Base-by-base conservation (phyloP, 345 rosid species). In the Hibiscus mutabilis region DNA sequence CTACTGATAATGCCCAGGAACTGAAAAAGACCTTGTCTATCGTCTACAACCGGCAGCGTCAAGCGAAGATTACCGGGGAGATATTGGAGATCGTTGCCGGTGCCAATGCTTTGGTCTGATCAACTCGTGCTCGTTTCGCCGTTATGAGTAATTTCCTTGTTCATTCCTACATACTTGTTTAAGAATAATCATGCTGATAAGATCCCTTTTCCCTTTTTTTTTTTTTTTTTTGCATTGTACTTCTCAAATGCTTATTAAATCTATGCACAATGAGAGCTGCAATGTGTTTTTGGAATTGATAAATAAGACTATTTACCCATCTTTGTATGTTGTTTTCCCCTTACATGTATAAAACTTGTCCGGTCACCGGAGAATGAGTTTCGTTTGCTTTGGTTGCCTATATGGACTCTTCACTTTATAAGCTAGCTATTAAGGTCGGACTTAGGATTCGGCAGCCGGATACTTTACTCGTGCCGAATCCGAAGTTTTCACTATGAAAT, bases 1-100 rank as follows among this genome's bases (percentile, higher is more conserved):
- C 98, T 44, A 76, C 88, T 12, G 98, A 94, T 74, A 94, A 94
- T 82, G 98, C 97, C 0, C 4, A 22, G 12, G 98, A 91, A 58
- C 81, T 91, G 81, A 88, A 76, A 89, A 94, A 84, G 86, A 55
- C 29, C 11, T 85, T 91, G 68, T 90, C 97, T 1, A 73, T 46
- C 0, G 68, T 80, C 69, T 94, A 94, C 75, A 94, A 94, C 70
- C 73, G 98, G 78, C 65, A 83, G 80, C 94, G 98, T 44, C 98
- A 94, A 77, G 98, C 98, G 33, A 94, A 94, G 81, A 90, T 94
- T 73, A 94, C 97, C 0, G 98, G 96, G 24, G 98, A 94, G 77
- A 88, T 94, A 22, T 81, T 94, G 89, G 97, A 94, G 83, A 90
- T 94, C 78, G 90, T 91, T 69, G 94, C 98, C 11, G 98, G 98